Conservation (phyloP, 371 early-diverging fungal genomes). For the Zopfochytrium polystomum region DNA sequence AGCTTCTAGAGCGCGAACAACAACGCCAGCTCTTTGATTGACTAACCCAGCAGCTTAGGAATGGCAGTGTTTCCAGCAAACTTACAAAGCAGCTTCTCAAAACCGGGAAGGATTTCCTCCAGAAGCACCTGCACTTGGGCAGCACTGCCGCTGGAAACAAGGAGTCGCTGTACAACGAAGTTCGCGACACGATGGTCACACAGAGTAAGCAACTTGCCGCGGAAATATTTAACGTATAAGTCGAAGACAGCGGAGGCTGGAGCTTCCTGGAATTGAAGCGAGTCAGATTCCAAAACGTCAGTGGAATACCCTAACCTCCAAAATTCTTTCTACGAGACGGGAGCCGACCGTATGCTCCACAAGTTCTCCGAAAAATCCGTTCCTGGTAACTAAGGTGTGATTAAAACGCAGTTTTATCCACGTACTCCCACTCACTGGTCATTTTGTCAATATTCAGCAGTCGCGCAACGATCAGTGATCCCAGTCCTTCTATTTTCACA, state of each 20-base stretch:
- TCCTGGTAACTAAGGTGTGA: constrained; percentile 9
- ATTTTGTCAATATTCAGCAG: no score
- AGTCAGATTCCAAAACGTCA: neutral
- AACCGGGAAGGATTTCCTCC: constrained; percentile 52
- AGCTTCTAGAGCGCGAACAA: constrained; percentile 56
- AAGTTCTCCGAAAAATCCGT: constrained; percentile 31
- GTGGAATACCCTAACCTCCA: constrained; percentile 18
- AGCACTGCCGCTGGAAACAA: constrained; percentile 57
- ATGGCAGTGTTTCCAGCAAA: neutral
- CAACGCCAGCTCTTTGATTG: constrained; percentile 37
- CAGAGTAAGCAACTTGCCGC: constrained; percentile 59
- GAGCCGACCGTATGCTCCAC: constrained; percentile 41
- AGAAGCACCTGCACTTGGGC: constrained; percentile 62
- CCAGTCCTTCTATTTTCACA: no score
- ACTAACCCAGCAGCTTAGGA: constrained; percentile 19
- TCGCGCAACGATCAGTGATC: no score
- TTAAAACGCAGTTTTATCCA: no score
- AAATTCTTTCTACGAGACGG: constrained; percentile 45
- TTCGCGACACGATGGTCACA: constrained; percentile 70
- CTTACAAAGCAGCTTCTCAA: constrained; percentile 40
- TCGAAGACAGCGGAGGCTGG: constrained; percentile 59
- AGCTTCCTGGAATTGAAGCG: constrained; percentile 45
- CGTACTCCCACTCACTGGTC: no score
- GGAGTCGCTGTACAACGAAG: constrained; percentile 76
- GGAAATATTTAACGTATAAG: constrained; percentile 65